Evolutionary conservation across 176 grass and related monocot species (phyloP), one percentile per base, ranked within the genome.

Genomic region (Tuctoria greenei): DNA sequence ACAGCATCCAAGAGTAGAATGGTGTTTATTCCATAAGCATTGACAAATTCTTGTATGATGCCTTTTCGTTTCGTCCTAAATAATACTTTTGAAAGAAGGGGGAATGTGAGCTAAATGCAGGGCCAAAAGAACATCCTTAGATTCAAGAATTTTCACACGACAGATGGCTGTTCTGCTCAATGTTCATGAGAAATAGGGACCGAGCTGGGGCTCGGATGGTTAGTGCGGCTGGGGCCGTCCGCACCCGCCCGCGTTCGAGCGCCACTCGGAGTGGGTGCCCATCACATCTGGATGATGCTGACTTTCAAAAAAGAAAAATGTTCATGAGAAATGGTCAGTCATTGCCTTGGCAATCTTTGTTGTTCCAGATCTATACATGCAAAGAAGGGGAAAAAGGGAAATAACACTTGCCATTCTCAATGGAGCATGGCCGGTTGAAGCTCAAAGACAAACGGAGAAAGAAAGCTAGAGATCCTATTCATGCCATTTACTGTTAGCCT

Each of bases 391-490:
- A 38, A 6, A 37, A 51, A 4, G 37, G 42, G 50, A 77, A 60
- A 70, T 39, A 28, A 49, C 23, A 35, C 10, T 20, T 46, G 26
- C 13, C 20, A 15, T 61, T 71, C 10, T 60, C 42, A 27, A 81
- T 42, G 67, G 15, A 56, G 37, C n/a, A 64, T 21, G 23, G 16
- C 36, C 18, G 10, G 15, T 70, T 54, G 21, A 61, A 87, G 51
- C 21, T 71, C 46, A 72, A 59, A 77, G 18, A 23, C 26, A 81
- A 61, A 6, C 49, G 21, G 52, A 56, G n/a, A 56, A 56, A 56
- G 34, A 72, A 67, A 83, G 20, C 20, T 31, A 73, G 0, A 0
- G 0, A 61, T 43, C 18, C 63, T 67, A 82, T 73, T 6, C 52
- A 42, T 62, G 26, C 6, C 4, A 52, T 82, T 39, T 45, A 44